These are phyloP conservation scores for Rheum nobile DNA, from an alignment of 148 eudicot species.

Conservation along the genomic window DNA sequence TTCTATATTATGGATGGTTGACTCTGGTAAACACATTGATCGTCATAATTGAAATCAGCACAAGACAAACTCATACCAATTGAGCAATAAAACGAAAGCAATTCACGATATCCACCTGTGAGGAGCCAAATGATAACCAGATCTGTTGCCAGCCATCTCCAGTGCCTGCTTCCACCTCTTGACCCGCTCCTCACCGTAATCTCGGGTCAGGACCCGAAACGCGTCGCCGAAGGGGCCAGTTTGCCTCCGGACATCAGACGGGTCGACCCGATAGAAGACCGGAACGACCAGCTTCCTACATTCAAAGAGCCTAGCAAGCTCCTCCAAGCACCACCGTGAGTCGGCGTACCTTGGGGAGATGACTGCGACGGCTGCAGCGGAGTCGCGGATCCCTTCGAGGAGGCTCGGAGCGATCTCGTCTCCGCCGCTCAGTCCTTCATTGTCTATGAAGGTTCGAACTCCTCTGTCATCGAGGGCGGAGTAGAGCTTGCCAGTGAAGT, in stretches of 20 bases:
- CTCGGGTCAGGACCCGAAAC: constrained; percentile 8
- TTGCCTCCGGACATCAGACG: constrained; percentile 36
- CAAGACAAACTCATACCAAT: neutral
- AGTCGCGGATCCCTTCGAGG: constrained; percentile 21
- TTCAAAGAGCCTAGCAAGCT: constrained; percentile 25
- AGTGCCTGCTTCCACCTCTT: constrained; percentile 29
- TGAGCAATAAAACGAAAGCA: too few species aligned
- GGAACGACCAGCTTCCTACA: constrained; percentile 29
- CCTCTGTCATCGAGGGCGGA: neutral
- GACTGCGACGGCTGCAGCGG: constrained; percentile 29
- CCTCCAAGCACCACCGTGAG: constrained; percentile 38
- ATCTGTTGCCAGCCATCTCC: constrained; percentile 23
- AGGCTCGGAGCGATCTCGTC: constrained; percentile 24
- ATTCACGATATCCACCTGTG: neutral
- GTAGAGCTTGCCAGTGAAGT: constrained; percentile 16
- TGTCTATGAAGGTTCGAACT: constrained; percentile 28
- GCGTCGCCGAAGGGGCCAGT: constrained; percentile 22
- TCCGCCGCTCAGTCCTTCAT: constrained; percentile 23
- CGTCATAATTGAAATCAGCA: neutral
- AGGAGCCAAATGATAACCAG: constrained; percentile 16
- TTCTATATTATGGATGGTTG: too few species aligned
- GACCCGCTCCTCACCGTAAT: constrained; percentile 7
- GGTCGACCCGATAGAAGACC: constrained; percentile 35
- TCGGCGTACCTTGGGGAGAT: constrained; percentile 35
- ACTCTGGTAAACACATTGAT: too few species aligned